Evolutionary conservation across 768 basidiomycete species (phyloP).

Genomic region (Trametes cubensis): DNA sequence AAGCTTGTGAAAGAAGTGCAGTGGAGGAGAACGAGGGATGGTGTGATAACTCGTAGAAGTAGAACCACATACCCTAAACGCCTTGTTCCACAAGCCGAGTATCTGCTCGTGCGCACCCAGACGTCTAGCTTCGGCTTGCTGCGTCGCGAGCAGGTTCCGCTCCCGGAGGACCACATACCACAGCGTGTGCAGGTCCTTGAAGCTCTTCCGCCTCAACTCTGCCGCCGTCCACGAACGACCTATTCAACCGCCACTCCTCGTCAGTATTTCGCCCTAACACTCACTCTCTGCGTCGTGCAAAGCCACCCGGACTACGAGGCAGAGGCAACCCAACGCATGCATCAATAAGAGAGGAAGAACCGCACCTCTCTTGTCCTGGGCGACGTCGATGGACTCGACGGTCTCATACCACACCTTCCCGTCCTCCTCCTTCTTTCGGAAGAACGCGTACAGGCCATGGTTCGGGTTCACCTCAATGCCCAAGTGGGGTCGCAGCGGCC

Average conservation of each 20-base stretch:
- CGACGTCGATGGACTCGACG: constrained; percentile 37
- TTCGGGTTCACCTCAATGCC: constrained; percentile 52
- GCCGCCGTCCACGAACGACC: constrained; percentile 86
- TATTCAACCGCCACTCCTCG: neutral
- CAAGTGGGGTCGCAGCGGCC: constrained; percentile 46
- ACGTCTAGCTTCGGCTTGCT: constrained; percentile 75
- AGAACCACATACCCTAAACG: constrained; percentile 18
- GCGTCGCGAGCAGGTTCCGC: constrained; percentile 87
- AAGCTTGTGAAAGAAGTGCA: too few species aligned
- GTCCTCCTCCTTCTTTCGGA: constrained; percentile 57
- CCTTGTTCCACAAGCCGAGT: constrained; percentile 15
- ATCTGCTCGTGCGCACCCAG: constrained; percentile 40
- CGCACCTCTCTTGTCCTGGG: constrained; percentile 42
- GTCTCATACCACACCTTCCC: constrained; percentile 60
- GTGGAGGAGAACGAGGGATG: too few species aligned
- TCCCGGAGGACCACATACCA: constrained; percentile 94
- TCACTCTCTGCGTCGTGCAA: neutral
- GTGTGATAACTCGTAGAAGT: too few species aligned
- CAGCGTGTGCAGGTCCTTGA: constrained; percentile 89
- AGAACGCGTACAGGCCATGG: constrained; percentile 81
- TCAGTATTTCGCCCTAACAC: neutral
- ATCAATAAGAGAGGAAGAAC: constrained; percentile 2
- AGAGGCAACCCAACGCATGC: neutral
- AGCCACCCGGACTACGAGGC: too few species aligned
- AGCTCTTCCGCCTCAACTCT: constrained; percentile 88